Evolutionary conservation across 805 yeast genomes (phyloP), one percentile per base, ranked within the genome.

Genomic region (Candida piceae): DNA sequence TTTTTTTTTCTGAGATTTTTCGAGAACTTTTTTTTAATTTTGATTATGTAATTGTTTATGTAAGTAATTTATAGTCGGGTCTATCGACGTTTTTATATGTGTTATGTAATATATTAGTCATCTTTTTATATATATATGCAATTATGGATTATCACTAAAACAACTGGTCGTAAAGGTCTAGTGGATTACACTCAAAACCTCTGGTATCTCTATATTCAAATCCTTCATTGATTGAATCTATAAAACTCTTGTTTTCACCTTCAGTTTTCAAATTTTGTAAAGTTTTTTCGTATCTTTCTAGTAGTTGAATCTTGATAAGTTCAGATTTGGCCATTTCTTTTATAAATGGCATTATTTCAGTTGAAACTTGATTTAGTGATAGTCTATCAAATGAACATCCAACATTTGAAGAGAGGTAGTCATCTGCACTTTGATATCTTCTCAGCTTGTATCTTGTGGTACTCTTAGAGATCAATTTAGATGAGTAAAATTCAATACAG

Each of bases 251-350:
- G n/a, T n/a, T n/a, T n/a, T n/a, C n/a, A n/a, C n/a, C n/a, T n/a
- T n/a, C n/a, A n/a, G n/a, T n/a, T n/a, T n/a, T n/a, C n/a, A n/a
- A n/a, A n/a, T n/a, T n/a, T n/a, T n/a, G n/a, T n/a, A n/a, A n/a
- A n/a, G n/a, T n/a, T n/a, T n/a, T n/a, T n/a, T 34, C 37, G 20
- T 29, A 10, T 11, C 36, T 20, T 5, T 17, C 20, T 3, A 31
- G 16, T 28, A 29, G 32, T 16, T 42, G 38, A 7, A 41, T 19
- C 29, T 53, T 38, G 10, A 38, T 19, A 34, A 36, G 18, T 27
- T 58, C 63, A 7, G 22, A 36, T 16, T 44, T 43, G 1, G 63
- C 66, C 58, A 60, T 55, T 20, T 44, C 52, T 32, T 46, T 45
- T 15, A 60, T 50, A 15, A 49, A 41, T 2, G 63, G 63, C 4